Base-by-base conservation (phyloP, 768 basidiomycete genomes). In the Lactifluus rugatus region DNA sequence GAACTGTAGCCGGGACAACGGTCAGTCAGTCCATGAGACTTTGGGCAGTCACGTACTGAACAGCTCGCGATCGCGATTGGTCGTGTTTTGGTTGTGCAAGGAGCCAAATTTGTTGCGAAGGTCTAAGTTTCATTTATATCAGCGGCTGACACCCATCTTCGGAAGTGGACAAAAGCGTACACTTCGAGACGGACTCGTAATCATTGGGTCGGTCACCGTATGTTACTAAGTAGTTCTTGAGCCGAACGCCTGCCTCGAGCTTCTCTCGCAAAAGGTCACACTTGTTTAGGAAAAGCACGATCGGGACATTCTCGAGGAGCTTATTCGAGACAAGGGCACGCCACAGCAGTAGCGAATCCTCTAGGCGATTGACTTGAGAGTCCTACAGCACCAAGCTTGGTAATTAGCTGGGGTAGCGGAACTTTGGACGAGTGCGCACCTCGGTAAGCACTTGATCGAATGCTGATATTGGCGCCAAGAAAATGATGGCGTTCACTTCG, bases 391-490 rank as follows among this genome's bases (percentile, higher is more conserved):
- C 14, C 54, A 36, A 11, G 28, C 19, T 26, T 44, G 58, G 39
- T 50, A 19, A 57, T 67, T 52, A 65, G 58, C 44, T 54, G 23
- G n/a, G 54, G 44, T 47, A n/a, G 23, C 13, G n/a, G n/a, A n/a
- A n/a, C n/a, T 26, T n/a, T 6, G 5, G 41, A 36, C 48, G 60
- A 54, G 36, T 46, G 65, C 71, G 60, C 58, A 87, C 87, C 79
- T 91, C 89, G 26, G 80, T 75, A 57, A 91, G 76, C 42, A 87
- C 82, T 72, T 91, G 89, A 73, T 91, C 89, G 65, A 92, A 92
- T 25, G 85, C 86, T 39, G 89, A 91, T 48, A 93, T 89, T 32
- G 89, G 89, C 37, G 87, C 89, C 57, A 93, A 79, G 72, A 91
- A 93, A 60, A 93, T 91, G 67, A 93, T 87, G 45, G 88, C 87